These are phyloP conservation scores for Cinchona pubescens DNA, from an alignment of 257 asterid genomes.

Conservation along the genomic window DNA sequence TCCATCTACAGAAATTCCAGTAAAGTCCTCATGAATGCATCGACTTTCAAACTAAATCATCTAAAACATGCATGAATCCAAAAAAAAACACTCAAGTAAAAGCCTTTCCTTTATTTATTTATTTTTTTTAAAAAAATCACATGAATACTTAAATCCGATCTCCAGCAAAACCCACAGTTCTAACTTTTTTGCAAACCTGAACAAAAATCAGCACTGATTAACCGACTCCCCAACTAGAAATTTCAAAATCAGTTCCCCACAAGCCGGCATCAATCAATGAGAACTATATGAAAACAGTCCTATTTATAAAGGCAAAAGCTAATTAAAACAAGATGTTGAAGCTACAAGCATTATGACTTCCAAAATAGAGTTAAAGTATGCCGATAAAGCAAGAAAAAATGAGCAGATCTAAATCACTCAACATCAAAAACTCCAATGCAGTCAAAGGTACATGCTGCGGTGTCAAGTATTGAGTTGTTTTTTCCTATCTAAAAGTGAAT, in stretches of 20 bases:
- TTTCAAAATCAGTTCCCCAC: not conserved
- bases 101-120: not conserved
- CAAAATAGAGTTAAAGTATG: not conserved
- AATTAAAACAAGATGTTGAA: not conserved
- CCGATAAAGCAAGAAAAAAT: not conserved
- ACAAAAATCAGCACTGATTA: no score
- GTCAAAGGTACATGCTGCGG: not conserved
- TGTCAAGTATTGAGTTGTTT: not conserved
- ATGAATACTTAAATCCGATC: no score
- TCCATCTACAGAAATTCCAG: not conserved
- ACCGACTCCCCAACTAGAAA: no score
- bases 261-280: no score
- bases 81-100: not conserved
- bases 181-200: not conserved
- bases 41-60: not conserved
- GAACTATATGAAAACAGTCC: not conserved
- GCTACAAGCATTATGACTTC: not conserved
- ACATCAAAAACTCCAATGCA: not conserved
- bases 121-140: no score
- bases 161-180: not conserved
- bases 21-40: not conserved
- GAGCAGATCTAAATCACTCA: not conserved
- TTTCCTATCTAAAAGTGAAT: not conserved
- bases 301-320: not conserved
- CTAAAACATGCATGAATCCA: not conserved